A percentile compares a stretch with the other conserved stretches of the same genome.
Conservation (phyloP, 768 basidiomycete genomes). For the Tephrocybe sp. region DNA sequence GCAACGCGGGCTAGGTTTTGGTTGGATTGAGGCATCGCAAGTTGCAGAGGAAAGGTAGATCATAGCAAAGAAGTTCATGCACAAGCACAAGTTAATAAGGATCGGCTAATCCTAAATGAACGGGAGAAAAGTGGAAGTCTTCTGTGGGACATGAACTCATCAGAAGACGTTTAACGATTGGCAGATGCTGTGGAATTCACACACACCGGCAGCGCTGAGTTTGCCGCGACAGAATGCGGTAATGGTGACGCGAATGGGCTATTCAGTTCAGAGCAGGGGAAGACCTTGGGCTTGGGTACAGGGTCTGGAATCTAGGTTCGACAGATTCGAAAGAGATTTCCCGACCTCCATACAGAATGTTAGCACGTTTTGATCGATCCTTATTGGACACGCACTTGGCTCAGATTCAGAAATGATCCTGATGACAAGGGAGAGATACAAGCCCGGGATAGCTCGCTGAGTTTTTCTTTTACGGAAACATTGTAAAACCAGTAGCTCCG, state of each 20-base stretch:
- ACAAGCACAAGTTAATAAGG: conserved; percentile 16
- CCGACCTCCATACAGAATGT: too few species aligned
- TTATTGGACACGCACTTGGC: too few species aligned
- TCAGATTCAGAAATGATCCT: too few species aligned
- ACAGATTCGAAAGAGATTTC: too few species aligned
- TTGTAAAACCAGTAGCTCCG: too few species aligned
- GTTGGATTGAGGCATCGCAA: conserved; percentile 9
- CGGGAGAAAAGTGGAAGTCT: conserved; percentile 18
- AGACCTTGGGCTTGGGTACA: too few species aligned
- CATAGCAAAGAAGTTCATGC: conserved; percentile 11
- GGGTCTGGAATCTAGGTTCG: too few species aligned
- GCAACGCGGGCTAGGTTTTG: background rate
- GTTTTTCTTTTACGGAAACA: too few species aligned
- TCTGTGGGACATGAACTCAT: conserved; percentile 14
- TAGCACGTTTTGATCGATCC: too few species aligned
- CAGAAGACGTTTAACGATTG: conserved; percentile 10
- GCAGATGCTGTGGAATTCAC: conserved; percentile 11
- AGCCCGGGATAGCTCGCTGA: too few species aligned
- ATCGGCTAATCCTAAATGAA: conserved; percentile 24
- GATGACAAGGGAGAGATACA: too few species aligned
- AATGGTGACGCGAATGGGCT: background rate
- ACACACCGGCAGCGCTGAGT: conserved; percentile 9
- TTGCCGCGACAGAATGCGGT: conserved; percentile 11
- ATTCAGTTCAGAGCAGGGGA: background rate
- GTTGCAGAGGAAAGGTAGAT: conserved; percentile 5